Base-by-base conservation (phyloP, 2,329 filamentous ascomycete genomes). In the Botrytis cinerea region DNA sequence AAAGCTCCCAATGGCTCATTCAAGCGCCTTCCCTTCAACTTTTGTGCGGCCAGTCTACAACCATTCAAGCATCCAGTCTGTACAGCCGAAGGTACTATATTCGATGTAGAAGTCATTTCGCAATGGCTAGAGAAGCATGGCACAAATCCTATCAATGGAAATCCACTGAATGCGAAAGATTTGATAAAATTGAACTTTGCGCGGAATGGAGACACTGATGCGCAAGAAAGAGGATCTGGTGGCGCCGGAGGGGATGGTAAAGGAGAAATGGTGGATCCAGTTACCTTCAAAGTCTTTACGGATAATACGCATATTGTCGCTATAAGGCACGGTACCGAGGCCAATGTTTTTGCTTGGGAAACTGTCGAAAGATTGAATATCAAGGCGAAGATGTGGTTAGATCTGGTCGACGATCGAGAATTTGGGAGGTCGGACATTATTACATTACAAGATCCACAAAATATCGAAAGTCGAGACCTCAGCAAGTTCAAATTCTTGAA, bases 291-390 rank as follows among this genome's bases (percentile, higher is more conserved):
- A 83, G 93, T 97, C 60, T 94, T 99, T 80, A 99, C 96, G 64
- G 94, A 99, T 82, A 98, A 98, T 83, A 98, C 96, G 6, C 96
- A 98, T 82, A 93, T 99, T 74, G 93, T 98, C 63, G 95, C 95
- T 25, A 87, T 99, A 76, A 88, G 90, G 73, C 90, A 92, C 82
- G 90, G 89, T 72, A 92, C 87, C 72, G 95, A 95, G 73, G 95
- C 95, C 68, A 99, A 99, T 83, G 96, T 97, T 7, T 99, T 98
- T 81, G 91, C 95, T 1, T 98, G 92, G 89, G 97, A 99, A 80
- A 99, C 97, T 1, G 90, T 99, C 54, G 93, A 98, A 83, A 89
- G 93, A 78, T 89, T 99, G 84, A 99, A 99, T 82, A 92, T 99
- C 83, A 98, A 98, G 85, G 88, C 94, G 68, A 98, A 98, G 87